Evolutionary conservation across 2,329 filamentous ascomycete species (phyloP).

Genomic region (Cercospora canescens): DNA sequence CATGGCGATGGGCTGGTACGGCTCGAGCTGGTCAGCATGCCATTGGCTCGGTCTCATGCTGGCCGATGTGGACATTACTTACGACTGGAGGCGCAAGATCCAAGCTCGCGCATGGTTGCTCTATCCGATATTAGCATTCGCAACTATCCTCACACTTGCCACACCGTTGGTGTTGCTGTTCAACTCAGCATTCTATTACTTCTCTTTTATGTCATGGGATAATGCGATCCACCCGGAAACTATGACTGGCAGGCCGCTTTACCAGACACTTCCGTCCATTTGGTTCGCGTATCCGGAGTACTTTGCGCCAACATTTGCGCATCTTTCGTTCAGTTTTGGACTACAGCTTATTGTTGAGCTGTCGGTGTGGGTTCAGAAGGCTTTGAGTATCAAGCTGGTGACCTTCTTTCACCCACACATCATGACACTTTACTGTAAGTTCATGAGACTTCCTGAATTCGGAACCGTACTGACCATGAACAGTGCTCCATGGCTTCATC

Average conservation of each 20-base stretch:
- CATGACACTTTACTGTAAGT: slow-evolving; percentile 48
- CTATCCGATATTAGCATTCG: slow-evolving; percentile 40
- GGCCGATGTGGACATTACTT: slow-evolving; percentile 50
- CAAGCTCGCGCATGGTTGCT: slow-evolving; percentile 37
- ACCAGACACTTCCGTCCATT: slow-evolving; percentile 44
- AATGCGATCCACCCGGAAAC: slow-evolving; percentile 47
- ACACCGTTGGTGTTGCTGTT: slow-evolving; percentile 42
- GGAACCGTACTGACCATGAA: not conserved
- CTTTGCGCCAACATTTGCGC: slow-evolving; percentile 46
- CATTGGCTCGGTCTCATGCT: slow-evolving; percentile 49
- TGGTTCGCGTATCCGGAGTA: slow-evolving; percentile 51
- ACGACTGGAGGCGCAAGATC: slow-evolving; percentile 44
- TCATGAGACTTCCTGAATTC: not conserved
- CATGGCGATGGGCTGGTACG: slow-evolving; percentile 50
- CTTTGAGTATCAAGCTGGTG: slow-evolving; percentile 43
- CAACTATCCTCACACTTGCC: slow-evolving; percentile 38
- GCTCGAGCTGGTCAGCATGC: slow-evolving; percentile 46
- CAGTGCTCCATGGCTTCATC: slow-evolving; percentile 48
- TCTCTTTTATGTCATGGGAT: slow-evolving; percentile 43
- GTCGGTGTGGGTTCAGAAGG: slow-evolving; percentile 41
- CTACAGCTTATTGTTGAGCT: slow-evolving; percentile 40
- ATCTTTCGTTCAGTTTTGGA: slow-evolving; percentile 41
- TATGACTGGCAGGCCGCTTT: slow-evolving; percentile 43
- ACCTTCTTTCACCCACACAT: slow-evolving; percentile 50
- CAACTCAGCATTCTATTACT: slow-evolving; percentile 37